phyloP scores from a whole-genome alignment of 768 basidiomycete genomes.

The Hysterangium stoloniferum region DNA sequence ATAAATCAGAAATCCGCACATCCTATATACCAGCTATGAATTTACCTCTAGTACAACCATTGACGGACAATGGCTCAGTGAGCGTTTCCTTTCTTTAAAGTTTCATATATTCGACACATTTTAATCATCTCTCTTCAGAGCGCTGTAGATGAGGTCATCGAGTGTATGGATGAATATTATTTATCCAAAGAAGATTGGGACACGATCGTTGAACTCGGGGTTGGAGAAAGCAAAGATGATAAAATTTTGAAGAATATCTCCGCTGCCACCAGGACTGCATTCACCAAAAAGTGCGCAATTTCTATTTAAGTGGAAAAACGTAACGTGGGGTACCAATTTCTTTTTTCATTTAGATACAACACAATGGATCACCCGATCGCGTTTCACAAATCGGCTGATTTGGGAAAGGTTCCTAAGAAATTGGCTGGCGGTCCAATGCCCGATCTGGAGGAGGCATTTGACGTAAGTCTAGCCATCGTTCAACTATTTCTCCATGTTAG shows the following conservation, averaged over 20 bases:
- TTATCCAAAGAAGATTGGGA: slow-evolving; percentile 96
- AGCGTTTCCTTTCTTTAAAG: slow-evolving; percentile 28
- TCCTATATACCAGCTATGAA: slow-evolving; percentile 87
- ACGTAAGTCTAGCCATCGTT: slow-evolving; percentile 39
- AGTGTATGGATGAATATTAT: slow-evolving; percentile 90
- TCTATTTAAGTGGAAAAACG: background rate
- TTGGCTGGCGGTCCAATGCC: slow-evolving; percentile 66
- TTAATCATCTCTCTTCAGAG: slow-evolving; percentile 36
- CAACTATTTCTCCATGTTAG: too few relatives aligned
- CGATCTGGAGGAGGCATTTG: slow-evolving; percentile 88
- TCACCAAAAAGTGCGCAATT: slow-evolving; percentile 73
- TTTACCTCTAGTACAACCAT: slow-evolving; percentile 70
- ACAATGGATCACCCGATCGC: slow-evolving; percentile 84
- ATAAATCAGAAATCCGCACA: slow-evolving; percentile 84
- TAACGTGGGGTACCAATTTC: background rate
- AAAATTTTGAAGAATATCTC: slow-evolving; percentile 77
- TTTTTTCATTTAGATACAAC: slow-evolving; percentile 64
- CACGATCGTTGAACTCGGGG: slow-evolving; percentile 85
- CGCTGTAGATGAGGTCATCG: slow-evolving; percentile 75
- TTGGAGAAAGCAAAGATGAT: slow-evolving; percentile 73
- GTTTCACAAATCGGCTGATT: slow-evolving; percentile 81
- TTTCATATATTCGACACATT: too few relatives aligned
- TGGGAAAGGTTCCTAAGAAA: slow-evolving; percentile 77
- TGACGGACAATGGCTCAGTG: slow-evolving; percentile 68
- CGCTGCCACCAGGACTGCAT: slow-evolving; percentile 67